Percentiles rank a stretch among this genome's conserved stretches.
These are phyloP conservation scores for Hordeum pubiflorum DNA, from an alignment of 202 grass and related monocot genomes.

Conservation along the genomic window DNA sequence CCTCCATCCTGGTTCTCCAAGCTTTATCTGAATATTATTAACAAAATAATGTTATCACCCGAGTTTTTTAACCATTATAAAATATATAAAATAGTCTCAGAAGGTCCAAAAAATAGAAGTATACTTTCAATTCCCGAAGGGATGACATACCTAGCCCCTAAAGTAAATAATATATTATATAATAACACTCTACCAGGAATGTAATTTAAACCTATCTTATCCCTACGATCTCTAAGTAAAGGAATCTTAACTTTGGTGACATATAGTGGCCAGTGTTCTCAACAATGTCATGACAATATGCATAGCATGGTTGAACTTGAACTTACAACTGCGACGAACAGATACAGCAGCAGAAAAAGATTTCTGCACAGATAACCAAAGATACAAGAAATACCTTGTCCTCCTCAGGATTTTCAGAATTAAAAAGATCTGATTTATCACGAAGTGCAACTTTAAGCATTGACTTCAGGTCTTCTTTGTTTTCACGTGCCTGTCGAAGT, in stretches of 20 bases:
- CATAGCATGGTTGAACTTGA: background rate
- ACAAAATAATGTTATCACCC: conserved; percentile 15
- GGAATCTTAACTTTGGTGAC: background rate
- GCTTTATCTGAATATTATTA: conserved; percentile 55
- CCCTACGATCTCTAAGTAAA: background rate
- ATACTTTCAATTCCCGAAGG: background rate
- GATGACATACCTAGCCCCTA: background rate
- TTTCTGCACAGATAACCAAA: background rate
- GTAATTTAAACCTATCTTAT: background rate
- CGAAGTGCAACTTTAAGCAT: conserved; percentile 81
- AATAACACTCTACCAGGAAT: background rate
- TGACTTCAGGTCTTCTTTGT: conserved; percentile 86
- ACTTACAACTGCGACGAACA: background rate
- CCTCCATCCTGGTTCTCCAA: conserved; percentile 93
- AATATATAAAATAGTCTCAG: background rate
- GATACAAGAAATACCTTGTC: conserved; percentile 61
- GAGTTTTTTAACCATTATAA: background rate
- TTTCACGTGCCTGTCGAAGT: conserved; percentile 51
- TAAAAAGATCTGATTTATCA: conserved; percentile 96
- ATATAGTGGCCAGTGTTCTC: background rate
- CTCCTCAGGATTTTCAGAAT: conserved; percentile 83
- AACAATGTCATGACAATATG: background rate
- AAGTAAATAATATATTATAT: background rate
- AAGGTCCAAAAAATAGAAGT: background rate
- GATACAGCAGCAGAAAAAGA: background rate